These are phyloP conservation scores for Solanum pinnatisectum DNA, from an alignment of 257 asterid species.

Conservation along the genomic window DNA sequence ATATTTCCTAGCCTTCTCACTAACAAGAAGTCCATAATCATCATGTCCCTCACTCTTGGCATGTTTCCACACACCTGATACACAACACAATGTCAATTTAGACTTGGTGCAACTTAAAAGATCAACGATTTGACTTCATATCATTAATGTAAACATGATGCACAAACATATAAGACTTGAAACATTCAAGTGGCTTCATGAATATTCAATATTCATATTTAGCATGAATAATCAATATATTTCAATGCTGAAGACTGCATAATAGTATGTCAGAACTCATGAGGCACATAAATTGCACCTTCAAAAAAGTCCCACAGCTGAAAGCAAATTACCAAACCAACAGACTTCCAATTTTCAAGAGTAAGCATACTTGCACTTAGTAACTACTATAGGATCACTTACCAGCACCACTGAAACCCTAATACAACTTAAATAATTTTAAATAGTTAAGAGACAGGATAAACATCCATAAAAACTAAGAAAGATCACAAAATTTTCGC, in stretches of 20 bases:
- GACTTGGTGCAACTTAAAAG: neutral
- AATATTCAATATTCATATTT: neutral
- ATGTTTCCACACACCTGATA: conserved; percentile 92
- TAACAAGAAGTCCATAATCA: conserved; percentile 88
- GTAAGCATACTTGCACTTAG: neutral
- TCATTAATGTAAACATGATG: neutral
- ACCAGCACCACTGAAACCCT: neutral
- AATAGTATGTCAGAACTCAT: neutral
- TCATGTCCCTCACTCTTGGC: conserved; percentile 90
- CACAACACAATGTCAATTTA: neutral
- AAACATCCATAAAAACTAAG: neutral
- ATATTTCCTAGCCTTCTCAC: conserved; percentile 74
- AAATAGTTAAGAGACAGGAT: neutral
- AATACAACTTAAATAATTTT: neutral
- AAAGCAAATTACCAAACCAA: neutral
- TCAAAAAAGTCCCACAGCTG: neutral
- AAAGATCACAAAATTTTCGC: neutral
- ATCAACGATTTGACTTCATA: neutral
- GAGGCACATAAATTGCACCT: neutral
- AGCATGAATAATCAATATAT: neutral
- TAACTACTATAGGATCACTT: neutral
- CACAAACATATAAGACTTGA: neutral
- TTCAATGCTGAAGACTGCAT: neutral
- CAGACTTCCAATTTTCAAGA: neutral
- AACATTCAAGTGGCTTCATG: neutral